Evolutionary conservation across 139 green algal species (phyloP).

Genomic region (Ulvella scutata): DNA sequence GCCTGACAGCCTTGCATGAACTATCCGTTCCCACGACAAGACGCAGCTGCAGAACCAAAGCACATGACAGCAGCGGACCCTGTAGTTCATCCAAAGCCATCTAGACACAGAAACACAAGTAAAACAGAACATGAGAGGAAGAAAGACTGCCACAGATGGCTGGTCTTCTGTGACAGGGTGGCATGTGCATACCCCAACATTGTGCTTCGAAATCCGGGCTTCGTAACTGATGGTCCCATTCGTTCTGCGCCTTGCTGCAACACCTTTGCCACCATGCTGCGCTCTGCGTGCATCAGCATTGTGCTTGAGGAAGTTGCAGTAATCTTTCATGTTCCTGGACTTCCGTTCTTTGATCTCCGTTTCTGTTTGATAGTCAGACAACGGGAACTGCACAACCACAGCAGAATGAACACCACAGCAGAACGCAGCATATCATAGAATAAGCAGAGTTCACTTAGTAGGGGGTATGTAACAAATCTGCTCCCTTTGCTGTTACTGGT

Average conservation of each 20-base stretch:
- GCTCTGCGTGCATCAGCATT: not conserved
- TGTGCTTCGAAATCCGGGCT: not conserved
- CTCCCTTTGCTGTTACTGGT: too few relatives aligned
- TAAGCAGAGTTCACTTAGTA: too few relatives aligned
- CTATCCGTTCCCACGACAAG: too few relatives aligned
- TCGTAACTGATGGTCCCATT: not conserved
- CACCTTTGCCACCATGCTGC: not conserved
- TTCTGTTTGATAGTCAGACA: not conserved
- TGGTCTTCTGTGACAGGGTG: not conserved
- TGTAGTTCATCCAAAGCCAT: not conserved
- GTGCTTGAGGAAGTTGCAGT: not conserved
- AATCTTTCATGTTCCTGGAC: not conserved
- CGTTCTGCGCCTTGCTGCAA: not conserved
- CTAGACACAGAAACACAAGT: not conserved
- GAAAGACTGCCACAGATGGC: not conserved
- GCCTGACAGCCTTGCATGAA: not conserved
- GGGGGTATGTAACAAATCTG: too few relatives aligned
- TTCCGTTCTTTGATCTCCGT: not conserved
- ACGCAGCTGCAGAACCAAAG: not conserved
- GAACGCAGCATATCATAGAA: not conserved
- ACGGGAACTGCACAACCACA: not conserved
- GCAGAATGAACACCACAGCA: not conserved
- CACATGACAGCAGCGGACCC: not conserved
- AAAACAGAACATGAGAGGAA: not conserved
- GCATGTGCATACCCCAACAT: not conserved